Base-by-base conservation (phyloP, 2,329 filamentous ascomycete genomes). In the Fusarium nodosum region DNA sequence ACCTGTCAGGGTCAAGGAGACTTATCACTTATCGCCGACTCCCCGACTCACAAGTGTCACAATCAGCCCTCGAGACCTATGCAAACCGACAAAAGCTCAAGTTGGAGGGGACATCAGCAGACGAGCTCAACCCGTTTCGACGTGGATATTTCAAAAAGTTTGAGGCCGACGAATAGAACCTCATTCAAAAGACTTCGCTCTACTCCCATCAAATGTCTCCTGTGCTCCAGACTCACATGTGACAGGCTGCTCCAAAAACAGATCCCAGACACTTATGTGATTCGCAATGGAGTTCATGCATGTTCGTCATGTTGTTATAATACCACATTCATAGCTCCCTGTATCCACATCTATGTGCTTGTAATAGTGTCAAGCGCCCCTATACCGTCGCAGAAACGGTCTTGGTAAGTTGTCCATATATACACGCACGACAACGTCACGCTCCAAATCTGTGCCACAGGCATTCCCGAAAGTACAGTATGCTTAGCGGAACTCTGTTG, bases 11-110 rank as follows among this genome's bases (percentile, higher is more conserved):
- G 96, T 96, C 94, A 22, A 88, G 96, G 63, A 87, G 93, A 69
- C 84, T 99, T 36, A 91, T 98, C 54, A 97, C 94, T 0, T 98
- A 98, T 78, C 86, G 89, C 45, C 87, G 94, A 54, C 82, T 92
- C 22, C 84, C 87, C 1, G 89, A 93, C 71, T 81, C 76, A 13
- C 82, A 85, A 34, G 84, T 92, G 10, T 84, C 85, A 53, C 64
- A 73, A 13, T 74, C 77, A 1, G 82, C 81, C 10, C 74, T 88
- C 24, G 76, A 77, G 47, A 72, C 75, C 41, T 81, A 80, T 52
- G 60, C 68, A n/a, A 71, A 64, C 20, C 74, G 74, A 20, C 74
- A 77, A 69, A 70, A 66, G 56, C 72, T 75, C 66, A 60, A 74
- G 72, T 52, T 73, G 2, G 74, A 72, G 5, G 87, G 87, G 20